A percentile compares a stretch with the other conserved stretches of the same genome.
Evolutionary conservation across 2,329 filamentous ascomycete species (phyloP).

Genomic region (Venturia carpophila): DNA sequence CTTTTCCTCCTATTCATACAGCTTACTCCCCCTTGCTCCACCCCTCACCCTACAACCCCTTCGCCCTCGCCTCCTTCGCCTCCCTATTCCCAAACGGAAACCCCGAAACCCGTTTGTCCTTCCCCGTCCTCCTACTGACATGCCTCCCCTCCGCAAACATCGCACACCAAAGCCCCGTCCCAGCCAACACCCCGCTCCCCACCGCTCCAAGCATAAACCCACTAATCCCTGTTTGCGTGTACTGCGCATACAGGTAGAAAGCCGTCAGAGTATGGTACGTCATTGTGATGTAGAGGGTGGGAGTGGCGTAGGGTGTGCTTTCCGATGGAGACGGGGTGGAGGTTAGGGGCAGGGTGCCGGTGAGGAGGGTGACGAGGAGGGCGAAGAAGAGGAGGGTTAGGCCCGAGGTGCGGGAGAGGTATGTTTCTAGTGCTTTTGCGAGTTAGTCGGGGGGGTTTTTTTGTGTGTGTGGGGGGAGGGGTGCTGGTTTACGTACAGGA

Average conservation of each 20-base stretch:
- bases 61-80: constrained; percentile 27
- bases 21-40: too few species aligned
- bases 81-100: constrained; percentile 58
- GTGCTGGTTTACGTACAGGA: constrained; percentile 38
- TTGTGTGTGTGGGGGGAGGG: background rate
- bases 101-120: constrained; percentile 57
- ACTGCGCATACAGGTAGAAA: constrained; percentile 62
- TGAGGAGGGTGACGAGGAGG: constrained; percentile 57
- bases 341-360: constrained; percentile 59
- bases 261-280: constrained; percentile 54
- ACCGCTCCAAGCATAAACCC: constrained; percentile 54
- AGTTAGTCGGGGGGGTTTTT: too few species aligned
- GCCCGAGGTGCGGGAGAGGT: constrained; percentile 65
- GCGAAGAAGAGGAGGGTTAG: constrained; percentile 59
- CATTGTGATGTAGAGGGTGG: constrained; percentile 58
- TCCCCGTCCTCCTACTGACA: constrained; percentile 56
- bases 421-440: constrained; percentile 53
- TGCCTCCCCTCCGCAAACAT: constrained; percentile 50
- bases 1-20: background rate
- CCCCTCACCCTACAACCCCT: background rate
- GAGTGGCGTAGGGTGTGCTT: constrained; percentile 46
- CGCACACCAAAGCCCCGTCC: constrained; percentile 57
- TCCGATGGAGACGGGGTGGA: constrained; percentile 31
- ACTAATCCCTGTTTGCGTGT: constrained; percentile 47
- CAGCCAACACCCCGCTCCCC: constrained; percentile 50